Evolutionary conservation across 1,284 basidiomycete genomes (phyloP).

Genomic region (Rhodotorula sp.): DNA sequence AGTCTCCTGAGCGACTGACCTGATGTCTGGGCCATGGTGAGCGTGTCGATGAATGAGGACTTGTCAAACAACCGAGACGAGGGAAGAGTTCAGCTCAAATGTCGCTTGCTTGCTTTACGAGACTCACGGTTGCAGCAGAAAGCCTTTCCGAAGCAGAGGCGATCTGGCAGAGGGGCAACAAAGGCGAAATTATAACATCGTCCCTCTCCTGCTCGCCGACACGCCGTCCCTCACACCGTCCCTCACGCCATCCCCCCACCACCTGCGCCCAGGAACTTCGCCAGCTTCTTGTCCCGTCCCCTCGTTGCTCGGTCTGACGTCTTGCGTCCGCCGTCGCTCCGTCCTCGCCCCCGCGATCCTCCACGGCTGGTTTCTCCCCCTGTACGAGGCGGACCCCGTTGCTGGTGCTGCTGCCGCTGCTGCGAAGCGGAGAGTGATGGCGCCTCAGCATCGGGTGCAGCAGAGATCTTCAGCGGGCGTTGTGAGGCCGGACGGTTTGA

Average conservation of each 20-base stretch:
- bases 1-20: background rate
- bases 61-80: too few species aligned
- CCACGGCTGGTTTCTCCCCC: constrained; percentile 25
- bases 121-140: too few species aligned
- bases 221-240: too few species aligned
- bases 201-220: too few species aligned
- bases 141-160: too few species aligned
- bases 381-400: constrained; percentile 32
- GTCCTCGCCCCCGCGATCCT: background rate
- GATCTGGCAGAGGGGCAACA: too few species aligned
- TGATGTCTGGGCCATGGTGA: constrained; percentile 1
- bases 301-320: constrained; percentile 46
- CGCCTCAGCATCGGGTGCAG: background rate
- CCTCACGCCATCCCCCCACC: too few species aligned
- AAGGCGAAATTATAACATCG: too few species aligned
- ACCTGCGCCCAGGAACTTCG: background rate
- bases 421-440: background rate
- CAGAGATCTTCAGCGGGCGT: background rate
- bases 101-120: background rate
- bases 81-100: background rate
- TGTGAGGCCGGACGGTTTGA: background rate
- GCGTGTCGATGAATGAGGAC: background rate
- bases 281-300: constrained; percentile 52
- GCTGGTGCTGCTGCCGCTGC: constrained; percentile 14
- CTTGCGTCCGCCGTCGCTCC: constrained; percentile 45